These are phyloP conservation scores for Sordaria brevicollis DNA, from an alignment of 495 filamentous ascomycete genomes.

Conservation along the genomic window DNA sequence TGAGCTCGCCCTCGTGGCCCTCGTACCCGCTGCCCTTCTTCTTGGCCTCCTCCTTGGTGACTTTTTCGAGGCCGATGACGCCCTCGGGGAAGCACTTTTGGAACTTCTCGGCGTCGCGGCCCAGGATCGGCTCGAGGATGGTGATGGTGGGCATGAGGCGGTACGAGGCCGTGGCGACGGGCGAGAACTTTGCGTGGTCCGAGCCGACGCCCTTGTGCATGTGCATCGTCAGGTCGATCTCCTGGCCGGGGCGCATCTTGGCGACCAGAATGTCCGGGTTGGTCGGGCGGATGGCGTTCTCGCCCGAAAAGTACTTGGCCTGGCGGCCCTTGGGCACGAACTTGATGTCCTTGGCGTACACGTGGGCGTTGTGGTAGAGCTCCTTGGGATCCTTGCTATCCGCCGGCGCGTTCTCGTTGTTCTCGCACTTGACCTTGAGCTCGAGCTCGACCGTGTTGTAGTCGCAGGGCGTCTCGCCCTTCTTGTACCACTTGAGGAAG, in stretches of 20 bases:
- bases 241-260: conserved; percentile 87
- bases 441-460: conserved; percentile 69
- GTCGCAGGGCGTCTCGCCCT: conserved; percentile 46
- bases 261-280: conserved; percentile 92
- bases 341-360: conserved; percentile 75
- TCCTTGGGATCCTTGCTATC: conserved; percentile 71
- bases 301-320: conserved; percentile 51
- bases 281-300: conserved; percentile 57
- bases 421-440: conserved; percentile 65
- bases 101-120: conserved; percentile 81
- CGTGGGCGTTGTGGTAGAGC: conserved; percentile 71
- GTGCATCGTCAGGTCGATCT: conserved; percentile 72
- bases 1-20: conserved; percentile 61
- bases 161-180: conserved; percentile 90
- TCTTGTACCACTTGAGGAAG: conserved; percentile 62
- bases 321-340: conserved; percentile 72
- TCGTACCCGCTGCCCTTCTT: conserved; percentile 55
- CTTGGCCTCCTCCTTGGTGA: conserved; percentile 56
- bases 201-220: conserved; percentile 87
- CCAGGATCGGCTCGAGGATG: conserved; percentile 73
- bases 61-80: conserved; percentile 69
- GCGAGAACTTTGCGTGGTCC: conserved; percentile 96
- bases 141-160: conserved; percentile 78
- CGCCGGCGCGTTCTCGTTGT: conserved; percentile 56
- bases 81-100: conserved; percentile 80